These are phyloP conservation scores for Metschnikowia lunata DNA, from an alignment of 805 yeast species.

Conservation along the genomic window DNA sequence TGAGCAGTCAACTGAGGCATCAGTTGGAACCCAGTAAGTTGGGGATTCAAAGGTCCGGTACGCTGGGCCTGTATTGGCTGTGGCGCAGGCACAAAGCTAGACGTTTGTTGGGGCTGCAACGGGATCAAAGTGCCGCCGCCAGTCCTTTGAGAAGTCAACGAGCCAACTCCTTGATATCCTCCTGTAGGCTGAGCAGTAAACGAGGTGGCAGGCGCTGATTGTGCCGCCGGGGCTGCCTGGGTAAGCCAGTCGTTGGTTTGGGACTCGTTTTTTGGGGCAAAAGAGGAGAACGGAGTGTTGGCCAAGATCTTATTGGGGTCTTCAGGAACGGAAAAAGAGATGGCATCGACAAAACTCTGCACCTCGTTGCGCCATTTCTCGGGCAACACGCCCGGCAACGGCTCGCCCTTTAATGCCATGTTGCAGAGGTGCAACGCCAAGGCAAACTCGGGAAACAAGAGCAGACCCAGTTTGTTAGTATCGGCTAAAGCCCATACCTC, in stretches of 20 bases:
- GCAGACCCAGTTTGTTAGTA: slow-evolving; percentile 76
- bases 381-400: slow-evolving; percentile 71
- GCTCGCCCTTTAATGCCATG: slow-evolving; percentile 69
- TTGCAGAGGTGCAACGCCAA: slow-evolving; percentile 85
- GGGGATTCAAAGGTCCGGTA: slow-evolving; percentile 32
- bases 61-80: slow-evolving; percentile 25
- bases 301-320: slow-evolving; percentile 38
- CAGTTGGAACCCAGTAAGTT: slow-evolving; percentile 16
- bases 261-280: slow-evolving; percentile 14
- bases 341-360: slow-evolving; percentile 82
- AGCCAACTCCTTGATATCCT: slow-evolving; percentile 16
- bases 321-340: slow-evolving; percentile 73
- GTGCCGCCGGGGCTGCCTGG: slow-evolving; percentile 4
- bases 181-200: slow-evolving; percentile 39
- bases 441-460: slow-evolving; percentile 92
- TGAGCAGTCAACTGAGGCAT: slow-evolving; percentile 15
- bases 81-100: slow-evolving; percentile 48
- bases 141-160: slow-evolving; percentile 30
- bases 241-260: slow-evolving; percentile 19
- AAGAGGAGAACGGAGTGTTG: slow-evolving; percentile 41
- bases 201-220: slow-evolving; percentile 19
- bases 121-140: slow-evolving; percentile 44
- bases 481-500: slow-evolving; percentile 92
- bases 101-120: slow-evolving; percentile 65
- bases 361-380: slow-evolving; percentile 77